Evolutionary conservation across 805 yeast genomes (phyloP).

Genomic region (Ogataea sp.): DNA sequence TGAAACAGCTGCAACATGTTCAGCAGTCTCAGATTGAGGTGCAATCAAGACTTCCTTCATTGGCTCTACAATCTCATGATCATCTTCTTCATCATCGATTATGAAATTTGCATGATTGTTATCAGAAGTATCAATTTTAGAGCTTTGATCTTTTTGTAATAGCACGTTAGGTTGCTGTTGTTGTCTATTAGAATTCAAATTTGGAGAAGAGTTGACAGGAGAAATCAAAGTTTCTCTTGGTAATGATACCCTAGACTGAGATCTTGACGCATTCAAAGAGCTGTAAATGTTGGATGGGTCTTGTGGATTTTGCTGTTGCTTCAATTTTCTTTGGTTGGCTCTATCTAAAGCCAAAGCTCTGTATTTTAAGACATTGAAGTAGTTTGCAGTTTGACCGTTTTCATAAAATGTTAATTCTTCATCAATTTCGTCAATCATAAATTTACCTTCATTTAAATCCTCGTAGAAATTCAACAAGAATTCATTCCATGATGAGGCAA

Average conservation of each 20-base stretch:
- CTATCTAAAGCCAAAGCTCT: constrained; percentile 38
- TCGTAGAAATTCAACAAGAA: constrained; percentile 77
- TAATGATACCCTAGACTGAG: constrained; percentile 10
- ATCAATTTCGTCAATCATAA: constrained; percentile 54
- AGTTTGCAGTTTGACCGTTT: constrained; percentile 42
- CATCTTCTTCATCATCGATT: constrained; percentile 17
- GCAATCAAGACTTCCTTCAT: neutral
- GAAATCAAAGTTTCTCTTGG: constrained; percentile 26
- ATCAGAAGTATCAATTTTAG: neutral
- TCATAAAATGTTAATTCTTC: constrained; percentile 43
- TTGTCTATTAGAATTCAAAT: constrained; percentile 1
- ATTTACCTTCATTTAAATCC: constrained; percentile 80
- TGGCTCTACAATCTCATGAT: neutral
- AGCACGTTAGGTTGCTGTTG: neutral
- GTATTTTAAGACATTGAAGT: constrained; percentile 60
- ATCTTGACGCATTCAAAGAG: neutral
- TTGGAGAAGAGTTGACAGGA: constrained; percentile 15
- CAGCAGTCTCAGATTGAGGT: neutral
- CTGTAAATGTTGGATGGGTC: neutral
- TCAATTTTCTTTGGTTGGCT: constrained; percentile 4
- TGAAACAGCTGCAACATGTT: neutral
- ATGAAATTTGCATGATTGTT: constrained; percentile 11
- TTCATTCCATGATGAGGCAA: constrained; percentile 86
- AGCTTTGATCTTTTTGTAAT: neutral
- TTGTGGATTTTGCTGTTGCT: constrained; percentile 3